These are phyloP conservation scores for Globisporangium cystogenes DNA, from an alignment of 352 stramenopile genomes.

Conservation along the genomic window DNA sequence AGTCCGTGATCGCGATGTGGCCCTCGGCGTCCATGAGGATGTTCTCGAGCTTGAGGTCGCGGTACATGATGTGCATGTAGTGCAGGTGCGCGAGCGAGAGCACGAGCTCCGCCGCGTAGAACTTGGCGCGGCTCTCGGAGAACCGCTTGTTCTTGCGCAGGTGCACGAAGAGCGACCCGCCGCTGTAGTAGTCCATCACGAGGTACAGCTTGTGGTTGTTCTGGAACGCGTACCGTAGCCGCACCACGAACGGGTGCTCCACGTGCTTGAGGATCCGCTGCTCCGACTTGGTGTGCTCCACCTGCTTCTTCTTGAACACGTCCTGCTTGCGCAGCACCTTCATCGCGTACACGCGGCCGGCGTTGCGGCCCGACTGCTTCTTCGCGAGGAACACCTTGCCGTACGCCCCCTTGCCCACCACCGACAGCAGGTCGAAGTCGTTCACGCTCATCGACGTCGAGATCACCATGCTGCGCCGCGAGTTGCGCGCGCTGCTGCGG, in stretches of 20 bases:
- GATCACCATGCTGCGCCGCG: constrained; percentile 74
- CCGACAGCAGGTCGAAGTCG: constrained; percentile 82
- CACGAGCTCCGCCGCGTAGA: constrained; percentile 85
- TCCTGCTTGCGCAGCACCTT: constrained; percentile 85
- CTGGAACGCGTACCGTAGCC: constrained; percentile 85
- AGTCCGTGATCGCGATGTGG: constrained; percentile 84
- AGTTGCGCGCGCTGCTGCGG: constrained; percentile 33
- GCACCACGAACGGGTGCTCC: constrained; percentile 87
- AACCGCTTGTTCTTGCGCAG: constrained; percentile 76
- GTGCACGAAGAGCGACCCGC: constrained; percentile 83
- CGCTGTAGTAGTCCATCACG: constrained; percentile 88
- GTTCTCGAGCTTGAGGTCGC: constrained; percentile 88
- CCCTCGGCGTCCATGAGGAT: constrained; percentile 85
- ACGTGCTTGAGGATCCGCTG: constrained; percentile 86
- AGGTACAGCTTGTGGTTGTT: constrained; percentile 86
- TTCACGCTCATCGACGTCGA: constrained; percentile 79
- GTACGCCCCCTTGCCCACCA: constrained; percentile 86
- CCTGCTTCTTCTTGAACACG: constrained; percentile 83
- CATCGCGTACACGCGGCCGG: constrained; percentile 83
- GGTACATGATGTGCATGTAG: constrained; percentile 87
- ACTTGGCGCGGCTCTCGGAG: constrained; percentile 55
- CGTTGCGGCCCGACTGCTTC: constrained; percentile 67
- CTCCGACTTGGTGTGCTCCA: constrained; percentile 87
- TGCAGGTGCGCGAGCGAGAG: constrained; percentile 82
- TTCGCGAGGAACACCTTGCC: constrained; percentile 84